Percentiles rank a stretch among this genome's conserved stretches.
Evolutionary conservation across 2,329 filamentous ascomycete genomes (phyloP).

Genomic region (Cordyceps farinosa): DNA sequence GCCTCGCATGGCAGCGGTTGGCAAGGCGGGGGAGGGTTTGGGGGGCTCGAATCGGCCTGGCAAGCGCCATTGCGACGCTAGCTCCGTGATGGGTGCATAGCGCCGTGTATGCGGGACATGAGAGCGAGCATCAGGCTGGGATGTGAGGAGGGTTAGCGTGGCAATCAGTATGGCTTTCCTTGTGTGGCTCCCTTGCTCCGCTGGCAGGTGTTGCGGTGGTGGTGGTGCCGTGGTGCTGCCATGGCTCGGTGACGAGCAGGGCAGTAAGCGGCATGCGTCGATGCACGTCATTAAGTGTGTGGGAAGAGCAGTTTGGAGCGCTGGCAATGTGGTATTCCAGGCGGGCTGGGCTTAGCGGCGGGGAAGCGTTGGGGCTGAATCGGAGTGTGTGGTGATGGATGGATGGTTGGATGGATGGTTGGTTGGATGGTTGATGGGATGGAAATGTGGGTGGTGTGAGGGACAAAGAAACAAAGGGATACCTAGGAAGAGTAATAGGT

Average conservation of each 20-base stretch:
- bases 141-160: too few relatives aligned
- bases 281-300: background rate
- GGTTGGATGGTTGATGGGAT: background rate
- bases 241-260: background rate
- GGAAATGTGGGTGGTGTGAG: background rate
- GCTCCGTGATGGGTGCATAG: background rate
- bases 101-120: background rate
- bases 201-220: slow-evolving; percentile 23
- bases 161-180: too few relatives aligned
- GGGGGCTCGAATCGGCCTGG: background rate
- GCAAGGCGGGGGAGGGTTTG: background rate
- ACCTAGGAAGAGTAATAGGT: too few relatives aligned
- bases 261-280: background rate
- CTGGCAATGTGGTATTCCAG: background rate
- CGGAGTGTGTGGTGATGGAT: background rate
- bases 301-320: background rate
- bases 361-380: background rate
- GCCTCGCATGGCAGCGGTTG: background rate
- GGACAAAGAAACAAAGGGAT: background rate
- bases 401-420: background rate
- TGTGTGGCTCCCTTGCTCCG: slow-evolving; percentile 23
- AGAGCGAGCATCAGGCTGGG: background rate
- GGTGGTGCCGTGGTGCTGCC: background rate
- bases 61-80: slow-evolving; percentile 5
- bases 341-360: background rate